Base-by-base conservation (phyloP, 2,329 filamentous ascomycete genomes). In the Corinectria fuckeliana region DNA sequence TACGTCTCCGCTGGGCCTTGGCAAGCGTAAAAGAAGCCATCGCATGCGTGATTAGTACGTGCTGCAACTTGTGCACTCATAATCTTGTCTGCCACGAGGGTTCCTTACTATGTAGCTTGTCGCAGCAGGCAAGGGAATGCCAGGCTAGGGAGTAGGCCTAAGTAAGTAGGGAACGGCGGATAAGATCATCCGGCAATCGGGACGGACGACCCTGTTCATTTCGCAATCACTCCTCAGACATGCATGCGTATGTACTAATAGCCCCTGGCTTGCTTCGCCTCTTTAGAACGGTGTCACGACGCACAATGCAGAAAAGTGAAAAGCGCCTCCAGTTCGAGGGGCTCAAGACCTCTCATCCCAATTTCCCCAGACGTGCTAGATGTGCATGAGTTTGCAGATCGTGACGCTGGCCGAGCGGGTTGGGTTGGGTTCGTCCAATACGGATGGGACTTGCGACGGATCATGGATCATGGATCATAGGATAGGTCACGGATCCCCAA, bases 141-240 rank as follows among this genome's bases (percentile, higher is more conserved):
- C n/a, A n/a, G n/a, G n/a, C n/a, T n/a, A n/a, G n/a, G n/a, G n/a
- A n/a, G n/a, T n/a, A n/a, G n/a, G n/a, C n/a, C n/a, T n/a, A n/a
- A n/a, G n/a, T n/a, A n/a, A 32, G 30, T 16, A 36, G n/a, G 32
- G 13, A 4, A 32, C 30, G 30, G 30, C 30, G 25, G 20, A n/a
- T 20, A 50, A 58, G 63, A 61, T 63, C 65, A 54, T 53, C 63
- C 60, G 60, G 64, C 59, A 58, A 67, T 69, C 62, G 61, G 65
- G 36, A 25, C 34, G 48, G 49, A 52, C 36, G 65, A 56, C 64
- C 67, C 65, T 69, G 67, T 63, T n/a, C 65, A 69, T 69, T 69
- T 69, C 58, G 55, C 66, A 48, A 21, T 51, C 25, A 23, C 50
- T 26, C 38, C 51, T 34, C n/a, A n/a, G 42, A 8, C n/a, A n/a